phyloP scores from a whole-genome alignment of 805 yeast species.

The Yarrowia hollandica region DNA sequence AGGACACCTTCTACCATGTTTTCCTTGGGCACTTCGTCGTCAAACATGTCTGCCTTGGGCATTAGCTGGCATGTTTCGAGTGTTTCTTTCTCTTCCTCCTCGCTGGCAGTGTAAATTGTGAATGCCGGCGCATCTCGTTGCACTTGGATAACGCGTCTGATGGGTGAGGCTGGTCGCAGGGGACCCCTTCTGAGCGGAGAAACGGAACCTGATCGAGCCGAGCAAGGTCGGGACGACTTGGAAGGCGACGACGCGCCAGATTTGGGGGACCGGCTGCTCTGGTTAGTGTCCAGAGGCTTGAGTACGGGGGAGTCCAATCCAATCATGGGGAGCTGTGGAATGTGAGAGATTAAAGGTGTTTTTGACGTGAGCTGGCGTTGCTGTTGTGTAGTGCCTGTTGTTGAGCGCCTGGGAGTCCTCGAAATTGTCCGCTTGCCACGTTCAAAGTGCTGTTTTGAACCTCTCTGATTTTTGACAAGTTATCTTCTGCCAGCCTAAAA shows the following conservation, averaged over 20 bases:
- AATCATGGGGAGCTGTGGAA: slow-evolving; percentile 15
- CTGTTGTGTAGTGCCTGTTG: not conserved
- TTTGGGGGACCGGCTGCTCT: slow-evolving; percentile 17
- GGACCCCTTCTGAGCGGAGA: slow-evolving; percentile 8
- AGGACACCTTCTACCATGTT: slow-evolving; percentile 6
- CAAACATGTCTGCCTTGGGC: slow-evolving; percentile 25
- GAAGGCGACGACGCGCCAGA: slow-evolving; percentile 16
- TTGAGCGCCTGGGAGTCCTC: not conserved
- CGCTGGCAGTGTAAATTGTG: slow-evolving; percentile 21
- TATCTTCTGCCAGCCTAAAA: not conserved
- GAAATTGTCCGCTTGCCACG: not conserved
- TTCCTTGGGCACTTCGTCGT: slow-evolving; percentile 27
- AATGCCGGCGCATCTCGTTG: slow-evolving; percentile 21
- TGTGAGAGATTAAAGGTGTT: slow-evolving; percentile 7
- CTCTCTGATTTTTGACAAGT: not conserved
- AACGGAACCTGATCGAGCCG: slow-evolving; percentile 17
- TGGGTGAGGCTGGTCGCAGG: slow-evolving; percentile 1
- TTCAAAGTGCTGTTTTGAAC: not conserved
- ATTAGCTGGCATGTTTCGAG: not conserved
- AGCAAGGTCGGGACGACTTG: slow-evolving; percentile 6
- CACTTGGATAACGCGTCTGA: slow-evolving; percentile 20
- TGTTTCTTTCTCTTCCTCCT: slow-evolving; percentile 17
- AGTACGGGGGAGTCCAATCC: slow-evolving; percentile 28
- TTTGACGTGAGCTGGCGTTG: not conserved
- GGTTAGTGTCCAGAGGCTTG: slow-evolving; percentile 22